phyloP scores from a whole-genome alignment of 176 grass and related monocot species.

The Typha latifolia region DNA sequence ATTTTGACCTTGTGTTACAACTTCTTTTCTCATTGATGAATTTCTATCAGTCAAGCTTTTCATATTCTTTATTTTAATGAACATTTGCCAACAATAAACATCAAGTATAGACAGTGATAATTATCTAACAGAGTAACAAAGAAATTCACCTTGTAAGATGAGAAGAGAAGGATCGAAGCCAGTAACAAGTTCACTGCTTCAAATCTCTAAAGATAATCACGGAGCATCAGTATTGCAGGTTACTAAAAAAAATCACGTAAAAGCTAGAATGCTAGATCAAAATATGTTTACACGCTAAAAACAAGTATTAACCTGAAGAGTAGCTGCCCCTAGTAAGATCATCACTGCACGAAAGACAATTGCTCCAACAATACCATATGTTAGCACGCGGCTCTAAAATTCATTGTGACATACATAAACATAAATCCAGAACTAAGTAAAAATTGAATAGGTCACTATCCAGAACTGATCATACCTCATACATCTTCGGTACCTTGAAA shows the following conservation, averaged over 20 bases:
- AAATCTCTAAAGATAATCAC: conserved; percentile 66
- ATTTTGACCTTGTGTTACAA: too few relatives aligned
- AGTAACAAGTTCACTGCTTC: conserved; percentile 85
- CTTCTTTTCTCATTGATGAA: too few relatives aligned
- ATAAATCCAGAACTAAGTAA: neutral
- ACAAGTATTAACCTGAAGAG: conserved; percentile 56
- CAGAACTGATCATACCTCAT: conserved; percentile 45
- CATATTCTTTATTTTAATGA: too few relatives aligned
- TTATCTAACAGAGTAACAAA: conserved; percentile 6
- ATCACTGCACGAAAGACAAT: conserved; percentile 73
- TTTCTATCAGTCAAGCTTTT: too few relatives aligned
- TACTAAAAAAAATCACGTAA: conserved; percentile 6
- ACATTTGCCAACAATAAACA: too few relatives aligned
- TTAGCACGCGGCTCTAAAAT: conserved; percentile 74
- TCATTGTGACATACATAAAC: neutral
- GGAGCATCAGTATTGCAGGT: conserved; percentile 12
- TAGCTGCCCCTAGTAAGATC: conserved; percentile 71
- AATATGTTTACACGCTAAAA: neutral
- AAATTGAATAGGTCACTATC: neutral
- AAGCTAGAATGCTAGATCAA: conserved; percentile 12
- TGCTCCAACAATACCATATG: conserved; percentile 97
- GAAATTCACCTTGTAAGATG: conserved; percentile 84
- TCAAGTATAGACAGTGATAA: neutral
- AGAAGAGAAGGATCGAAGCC: conserved; percentile 76
- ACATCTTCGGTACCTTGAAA: conserved; percentile 78